Evolutionary conservation across 225 moss, liverwort and hornwort species (phyloP).

Genomic region (Antitrichia curtipendula): DNA sequence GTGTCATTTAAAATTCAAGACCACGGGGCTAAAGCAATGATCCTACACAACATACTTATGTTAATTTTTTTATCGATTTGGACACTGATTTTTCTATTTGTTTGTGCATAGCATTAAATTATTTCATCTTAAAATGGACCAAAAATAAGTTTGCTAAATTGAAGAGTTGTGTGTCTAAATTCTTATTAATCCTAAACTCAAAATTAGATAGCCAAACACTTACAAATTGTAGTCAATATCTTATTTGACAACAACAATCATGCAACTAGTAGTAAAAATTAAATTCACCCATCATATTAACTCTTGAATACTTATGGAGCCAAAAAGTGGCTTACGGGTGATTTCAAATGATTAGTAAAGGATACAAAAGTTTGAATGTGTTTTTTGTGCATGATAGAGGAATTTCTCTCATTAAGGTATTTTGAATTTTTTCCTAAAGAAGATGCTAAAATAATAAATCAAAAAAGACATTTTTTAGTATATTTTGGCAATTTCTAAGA

Average conservation of each 20-base stretch:
- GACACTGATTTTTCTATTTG: neutral
- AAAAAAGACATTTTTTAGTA: too few relatives aligned
- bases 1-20: accelerated
- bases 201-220: neutral
- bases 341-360: accelerated
- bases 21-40: neutral
- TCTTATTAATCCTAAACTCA: neutral
- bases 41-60: neutral
- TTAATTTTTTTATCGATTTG: neutral
- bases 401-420: too few relatives aligned
- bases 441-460: too few relatives aligned
- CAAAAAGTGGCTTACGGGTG: too few relatives aligned
- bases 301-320: accelerated
- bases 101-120: neutral
- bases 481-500: too few relatives aligned
- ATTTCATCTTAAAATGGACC: neutral
- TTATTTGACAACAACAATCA: neutral
- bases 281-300: accelerated
- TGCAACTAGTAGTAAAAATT: neutral
- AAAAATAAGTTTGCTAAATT: neutral
- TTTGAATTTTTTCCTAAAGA: too few relatives aligned
- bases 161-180: neutral
- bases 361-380: neutral
- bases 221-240: accelerated
- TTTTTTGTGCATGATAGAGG: neutral